These are phyloP conservation scores for Raphanus hybrid DNA, from an alignment of 441 rosid genomes.

Conservation along the genomic window DNA sequence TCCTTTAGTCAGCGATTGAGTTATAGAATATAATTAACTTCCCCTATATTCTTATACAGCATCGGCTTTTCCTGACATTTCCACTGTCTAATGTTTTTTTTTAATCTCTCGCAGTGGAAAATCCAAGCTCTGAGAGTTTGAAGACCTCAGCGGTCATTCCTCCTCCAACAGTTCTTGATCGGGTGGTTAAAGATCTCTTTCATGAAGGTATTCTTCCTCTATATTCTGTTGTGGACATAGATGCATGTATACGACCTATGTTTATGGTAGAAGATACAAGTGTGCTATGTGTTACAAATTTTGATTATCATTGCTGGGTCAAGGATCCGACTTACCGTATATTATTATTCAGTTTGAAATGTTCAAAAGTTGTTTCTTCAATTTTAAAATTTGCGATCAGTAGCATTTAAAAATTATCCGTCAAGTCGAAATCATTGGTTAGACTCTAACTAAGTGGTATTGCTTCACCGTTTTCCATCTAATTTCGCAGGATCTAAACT, in stretches of 20 bases:
- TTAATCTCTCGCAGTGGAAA: constrained; percentile 68
- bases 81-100: constrained; percentile 12
- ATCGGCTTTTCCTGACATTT: constrained; percentile 16
- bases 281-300: constrained; percentile 8
- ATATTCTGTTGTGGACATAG: constrained; percentile 22
- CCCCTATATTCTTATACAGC: neutral
- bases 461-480: constrained; percentile 30
- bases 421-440: constrained; percentile 3
- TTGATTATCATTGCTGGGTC: constrained; percentile 13
- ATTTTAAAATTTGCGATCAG: neutral
- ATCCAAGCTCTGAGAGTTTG: constrained; percentile 64
- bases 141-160: constrained; percentile 85
- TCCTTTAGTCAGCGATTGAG: constrained; percentile 21
- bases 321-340: neutral
- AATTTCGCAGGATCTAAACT: constrained; percentile 54
- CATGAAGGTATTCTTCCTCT: constrained; percentile 65
- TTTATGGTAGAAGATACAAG: constrained; percentile 17
- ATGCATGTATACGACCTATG: constrained; percentile 21
- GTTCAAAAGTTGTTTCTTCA: neutral
- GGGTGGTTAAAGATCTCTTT: constrained; percentile 93
- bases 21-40: constrained; percentile 16
- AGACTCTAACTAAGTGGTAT: constrained; percentile 19
- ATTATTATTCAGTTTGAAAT: constrained; percentile 1
- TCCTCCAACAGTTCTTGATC: constrained; percentile 86
- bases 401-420: constrained; percentile 1